Percentiles rank a stretch among this genome's conserved stretches.
Conservation (phyloP, 192 early-diverging fungal genomes). For the Coemansia sp. region DNA sequence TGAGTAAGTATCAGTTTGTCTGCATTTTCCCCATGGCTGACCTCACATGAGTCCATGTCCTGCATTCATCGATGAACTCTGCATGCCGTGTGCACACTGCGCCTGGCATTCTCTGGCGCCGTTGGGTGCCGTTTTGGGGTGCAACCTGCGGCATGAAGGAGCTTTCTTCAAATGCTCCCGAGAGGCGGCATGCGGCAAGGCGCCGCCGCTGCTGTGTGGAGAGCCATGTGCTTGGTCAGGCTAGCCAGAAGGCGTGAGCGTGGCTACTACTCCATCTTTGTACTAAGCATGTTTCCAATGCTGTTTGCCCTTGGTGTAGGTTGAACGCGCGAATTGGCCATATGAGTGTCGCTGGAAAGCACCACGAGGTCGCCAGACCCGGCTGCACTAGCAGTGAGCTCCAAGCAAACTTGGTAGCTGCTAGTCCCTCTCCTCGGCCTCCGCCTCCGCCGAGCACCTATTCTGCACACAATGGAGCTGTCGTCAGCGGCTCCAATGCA, state of each 20-base stretch:
- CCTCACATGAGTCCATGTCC: neutral
- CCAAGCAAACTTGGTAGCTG: neutral
- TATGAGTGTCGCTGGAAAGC: conserved; percentile 12
- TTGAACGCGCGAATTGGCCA: conserved; percentile 41
- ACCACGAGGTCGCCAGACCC: neutral
- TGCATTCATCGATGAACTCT: neutral
- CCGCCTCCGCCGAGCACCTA: neutral
- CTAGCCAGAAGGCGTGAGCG: neutral
- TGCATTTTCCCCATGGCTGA: neutral
- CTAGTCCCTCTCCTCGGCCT: neutral
- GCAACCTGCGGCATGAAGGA: neutral
- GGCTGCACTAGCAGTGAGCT: neutral
- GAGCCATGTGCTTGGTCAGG: neutral
- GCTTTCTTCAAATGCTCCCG: neutral
- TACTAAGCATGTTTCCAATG: neutral
- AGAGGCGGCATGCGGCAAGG: conserved; percentile 2
- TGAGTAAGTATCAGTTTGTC: conserved; percentile 29
- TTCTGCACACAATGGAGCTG: conserved; percentile 1
- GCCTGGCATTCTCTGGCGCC: neutral
- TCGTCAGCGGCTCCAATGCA: neutral
- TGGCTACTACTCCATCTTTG: neutral
- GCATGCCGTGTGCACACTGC: neutral
- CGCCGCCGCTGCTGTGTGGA: neutral
- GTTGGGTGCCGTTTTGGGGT: neutral
- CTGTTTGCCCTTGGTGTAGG: conserved; percentile 6